Percentiles rank a stretch among this genome's conserved stretches.
Conservation (phyloP, 2,329 filamentous ascomycete genomes). For the Ophiostoma pallidulum region DNA sequence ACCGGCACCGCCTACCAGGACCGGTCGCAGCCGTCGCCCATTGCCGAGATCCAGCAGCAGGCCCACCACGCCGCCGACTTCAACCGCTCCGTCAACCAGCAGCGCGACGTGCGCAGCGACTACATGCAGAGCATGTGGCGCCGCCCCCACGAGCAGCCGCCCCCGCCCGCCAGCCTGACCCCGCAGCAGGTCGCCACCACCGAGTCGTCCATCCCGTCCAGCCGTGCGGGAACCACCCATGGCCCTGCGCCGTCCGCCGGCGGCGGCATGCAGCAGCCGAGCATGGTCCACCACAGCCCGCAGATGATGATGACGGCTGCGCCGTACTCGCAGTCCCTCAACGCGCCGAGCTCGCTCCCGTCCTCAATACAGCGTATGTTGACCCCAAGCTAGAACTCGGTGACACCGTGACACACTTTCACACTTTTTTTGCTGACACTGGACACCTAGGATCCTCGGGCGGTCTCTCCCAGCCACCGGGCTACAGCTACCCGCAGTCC, state of each 20-base stretch:
- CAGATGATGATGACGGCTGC: constrained; percentile 57
- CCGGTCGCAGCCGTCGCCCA: constrained; percentile 64
- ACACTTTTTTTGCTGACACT: constrained; percentile 55
- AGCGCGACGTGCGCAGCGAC: constrained; percentile 67
- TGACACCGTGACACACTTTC: too few species aligned
- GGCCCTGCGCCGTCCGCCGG: constrained; percentile 41
- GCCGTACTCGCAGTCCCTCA: constrained; percentile 61
- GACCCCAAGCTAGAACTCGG: too few species aligned
- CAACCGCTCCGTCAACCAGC: constrained; percentile 73
- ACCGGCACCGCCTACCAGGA: constrained; percentile 83
- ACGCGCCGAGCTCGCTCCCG: constrained; percentile 64
- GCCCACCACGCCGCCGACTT: constrained; percentile 83
- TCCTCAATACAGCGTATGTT: constrained; percentile 39
- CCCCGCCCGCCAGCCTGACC: constrained; percentile 34
- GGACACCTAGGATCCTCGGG: constrained; percentile 45
- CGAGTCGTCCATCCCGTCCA: constrained; percentile 37
- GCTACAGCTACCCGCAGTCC: constrained; percentile 54
- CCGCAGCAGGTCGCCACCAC: constrained; percentile 39
- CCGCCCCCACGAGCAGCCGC: constrained; percentile 68
- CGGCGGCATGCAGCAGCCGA: constrained; percentile 41
- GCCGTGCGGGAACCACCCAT: constrained; percentile 48
- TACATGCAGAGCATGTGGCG: constrained; percentile 78
- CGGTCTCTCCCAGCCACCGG: constrained; percentile 42
- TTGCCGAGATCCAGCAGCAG: constrained; percentile 74
- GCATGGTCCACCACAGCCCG: constrained; percentile 52